phyloP scores from a whole-genome alignment of 2,329 filamentous ascomycete genomes.

The Fusarium sublunatum region DNA sequence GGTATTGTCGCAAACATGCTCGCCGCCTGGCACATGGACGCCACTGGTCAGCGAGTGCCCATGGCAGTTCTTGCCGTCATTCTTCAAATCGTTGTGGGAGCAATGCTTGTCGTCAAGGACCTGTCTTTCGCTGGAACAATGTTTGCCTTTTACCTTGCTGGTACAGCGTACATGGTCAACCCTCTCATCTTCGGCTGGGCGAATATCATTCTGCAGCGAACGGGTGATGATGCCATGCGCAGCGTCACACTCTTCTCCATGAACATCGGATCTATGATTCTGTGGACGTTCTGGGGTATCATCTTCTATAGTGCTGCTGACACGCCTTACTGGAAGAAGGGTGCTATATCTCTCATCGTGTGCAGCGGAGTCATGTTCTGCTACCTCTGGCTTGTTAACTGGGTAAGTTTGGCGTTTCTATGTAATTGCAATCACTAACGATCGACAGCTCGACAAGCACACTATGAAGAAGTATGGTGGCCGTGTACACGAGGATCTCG shows the following conservation, averaged over 20 bases:
- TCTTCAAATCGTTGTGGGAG: slow-evolving; percentile 32
- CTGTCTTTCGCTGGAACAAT: slow-evolving; percentile 36
- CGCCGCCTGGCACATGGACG: slow-evolving; percentile 40
- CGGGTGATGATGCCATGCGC: slow-evolving; percentile 54
- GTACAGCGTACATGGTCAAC: slow-evolving; percentile 43
- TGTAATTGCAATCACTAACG: neutral
- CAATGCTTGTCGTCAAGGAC: slow-evolving; percentile 38
- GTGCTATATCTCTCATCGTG: slow-evolving; percentile 42
- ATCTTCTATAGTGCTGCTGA: slow-evolving; percentile 55
- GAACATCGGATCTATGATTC: slow-evolving; percentile 53
- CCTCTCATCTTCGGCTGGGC: slow-evolving; percentile 46
- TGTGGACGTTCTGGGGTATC: slow-evolving; percentile 61
- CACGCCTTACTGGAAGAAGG: slow-evolving; percentile 55
- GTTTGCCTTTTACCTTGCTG: slow-evolving; percentile 42
- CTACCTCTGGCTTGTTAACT: slow-evolving; percentile 34
- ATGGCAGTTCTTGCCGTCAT: slow-evolving; percentile 28
- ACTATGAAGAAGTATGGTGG: slow-evolving; percentile 16
- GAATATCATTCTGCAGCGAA: slow-evolving; percentile 37
- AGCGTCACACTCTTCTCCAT: slow-evolving; percentile 55
- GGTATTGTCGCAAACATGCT: slow-evolving; percentile 43
- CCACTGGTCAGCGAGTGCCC: slow-evolving; percentile 25
- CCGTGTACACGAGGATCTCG: neutral
- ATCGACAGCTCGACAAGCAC: slow-evolving; percentile 6
- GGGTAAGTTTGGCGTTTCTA: neutral
- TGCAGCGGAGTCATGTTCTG: slow-evolving; percentile 32